Base-by-base conservation (phyloP, 371 early-diverging fungal genomes). In the Mycotypha africana region DNA sequence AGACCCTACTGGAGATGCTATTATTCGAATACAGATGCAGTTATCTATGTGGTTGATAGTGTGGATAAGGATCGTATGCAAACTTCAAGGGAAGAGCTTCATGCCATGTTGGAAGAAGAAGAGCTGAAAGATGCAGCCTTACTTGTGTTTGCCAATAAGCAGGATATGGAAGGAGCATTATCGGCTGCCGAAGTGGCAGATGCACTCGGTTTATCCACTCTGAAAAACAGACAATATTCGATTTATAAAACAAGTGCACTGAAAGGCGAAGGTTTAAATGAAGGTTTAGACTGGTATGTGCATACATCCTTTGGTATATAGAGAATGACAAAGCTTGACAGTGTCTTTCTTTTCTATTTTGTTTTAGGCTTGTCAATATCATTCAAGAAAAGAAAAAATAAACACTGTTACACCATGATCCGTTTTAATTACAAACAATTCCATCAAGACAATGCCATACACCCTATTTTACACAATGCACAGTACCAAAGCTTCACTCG, bases 31-130 rank as follows among this genome's bases (percentile, higher is more conserved):
- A 91, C 91, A 22, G 88, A 90, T 68, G 92, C 90, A 25, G 88
- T 97, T 49, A 91, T 97, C 56, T 97, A 91, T 65, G 93, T 97
- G 22, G 89, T 97, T 38, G 98, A 97, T 65, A 86, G 89, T 63
- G 89, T 89, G 60, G 96, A 97, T 72, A 84, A 83, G 47, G 89
- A 92, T 38, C 90, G 96, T 74, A 85, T 93, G 65, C 67, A 57
- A 50, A 86, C 92, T 59, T 92, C 98, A 28, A 86, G 85, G 46
- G 88, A 92, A 33, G 93, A 92, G 61, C 70, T 92, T 45, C 81
- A 85, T 55, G 81, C 88, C 45, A 90, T 92, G 89, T 67, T 92
- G 42, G 84, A 87, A 60, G 93, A 91, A 71, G 91, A 90, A 50
- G 92, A 91, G 65, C 76, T 91, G 31, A 84, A 85, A 50, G 87